These are phyloP conservation scores for Combretum micranthum DNA, from an alignment of 345 rosid genomes.

Conservation along the genomic window DNA sequence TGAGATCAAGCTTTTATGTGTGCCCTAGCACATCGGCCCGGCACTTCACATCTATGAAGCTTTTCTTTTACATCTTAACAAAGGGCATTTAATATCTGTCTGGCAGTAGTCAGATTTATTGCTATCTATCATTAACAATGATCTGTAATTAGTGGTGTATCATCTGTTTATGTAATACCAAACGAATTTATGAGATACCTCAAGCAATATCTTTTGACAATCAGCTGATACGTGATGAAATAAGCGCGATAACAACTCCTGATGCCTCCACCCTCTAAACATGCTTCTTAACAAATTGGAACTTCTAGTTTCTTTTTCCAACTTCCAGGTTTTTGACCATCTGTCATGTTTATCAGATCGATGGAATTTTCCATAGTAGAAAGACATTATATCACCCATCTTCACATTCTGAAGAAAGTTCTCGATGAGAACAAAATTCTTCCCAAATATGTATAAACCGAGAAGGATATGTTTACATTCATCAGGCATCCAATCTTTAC, in stretches of 20 bases:
- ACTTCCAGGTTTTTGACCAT: slow-evolving; percentile 63
- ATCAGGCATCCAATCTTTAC: slow-evolving; percentile 36
- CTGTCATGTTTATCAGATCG: slow-evolving; percentile 40
- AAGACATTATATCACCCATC: slow-evolving; percentile 57
- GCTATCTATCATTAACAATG: no score
- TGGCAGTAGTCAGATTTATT: no score
- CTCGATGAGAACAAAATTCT: slow-evolving; percentile 46
- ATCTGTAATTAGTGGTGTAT: neutral
- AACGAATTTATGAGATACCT: slow-evolving; percentile 30
- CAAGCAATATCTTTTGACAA: slow-evolving; percentile 29
- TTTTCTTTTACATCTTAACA: no score
- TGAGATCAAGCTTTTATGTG: no score
- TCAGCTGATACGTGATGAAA: slow-evolving; percentile 39
- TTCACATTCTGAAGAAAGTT: slow-evolving; percentile 45
- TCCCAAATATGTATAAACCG: slow-evolving; percentile 66
- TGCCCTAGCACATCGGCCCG: no score
- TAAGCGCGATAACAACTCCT: slow-evolving; percentile 52
- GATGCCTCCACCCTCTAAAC: slow-evolving; percentile 66
- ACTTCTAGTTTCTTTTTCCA: slow-evolving; percentile 26
- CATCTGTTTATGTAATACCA: neutral
- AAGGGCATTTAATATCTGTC: no score
- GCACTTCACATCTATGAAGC: no score
- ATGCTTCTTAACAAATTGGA: slow-evolving; percentile 49
- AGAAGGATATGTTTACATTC: slow-evolving; percentile 57
- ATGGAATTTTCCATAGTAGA: slow-evolving; percentile 65